These are phyloP conservation scores for Fraxinus sp. DNA, from an alignment of 305 asterid species.

Conservation along the genomic window DNA sequence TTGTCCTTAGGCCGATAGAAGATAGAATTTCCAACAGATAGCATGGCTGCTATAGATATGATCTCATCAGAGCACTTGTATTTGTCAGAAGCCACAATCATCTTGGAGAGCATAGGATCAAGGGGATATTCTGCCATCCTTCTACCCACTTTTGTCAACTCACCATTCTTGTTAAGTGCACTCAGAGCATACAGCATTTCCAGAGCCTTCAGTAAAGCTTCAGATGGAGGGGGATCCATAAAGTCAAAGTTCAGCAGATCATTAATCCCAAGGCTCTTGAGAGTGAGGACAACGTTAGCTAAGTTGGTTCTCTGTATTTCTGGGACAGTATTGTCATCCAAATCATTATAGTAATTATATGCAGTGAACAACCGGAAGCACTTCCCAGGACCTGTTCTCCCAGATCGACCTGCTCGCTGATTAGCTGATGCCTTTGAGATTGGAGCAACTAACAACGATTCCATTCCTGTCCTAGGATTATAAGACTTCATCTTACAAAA, in stretches of 20 bases:
- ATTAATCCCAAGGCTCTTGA: conserved; percentile 92
- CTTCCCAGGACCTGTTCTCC: conserved; percentile 92
- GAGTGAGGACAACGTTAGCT: conserved; percentile 81
- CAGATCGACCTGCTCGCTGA: conserved; percentile 98
- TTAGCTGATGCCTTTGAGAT: conserved; percentile 93
- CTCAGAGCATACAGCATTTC: conserved; percentile 57
- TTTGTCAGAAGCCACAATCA: conserved; percentile 90
- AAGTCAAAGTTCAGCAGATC: conserved; percentile 84
- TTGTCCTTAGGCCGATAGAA: conserved; percentile 94
- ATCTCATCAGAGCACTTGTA: conserved; percentile 83
- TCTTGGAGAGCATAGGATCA: conserved; percentile 92
- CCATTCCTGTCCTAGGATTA: conserved; percentile 91
- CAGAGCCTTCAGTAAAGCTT: conserved; percentile 64
- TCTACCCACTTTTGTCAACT: conserved; percentile 80
- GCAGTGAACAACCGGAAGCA: conserved; percentile 85
- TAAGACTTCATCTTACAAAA: conserved; percentile 86
- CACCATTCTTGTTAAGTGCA: conserved; percentile 66
- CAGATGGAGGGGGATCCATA: conserved; percentile 70
- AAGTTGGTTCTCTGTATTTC: conserved; percentile 94
- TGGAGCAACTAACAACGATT: conserved; percentile 70
- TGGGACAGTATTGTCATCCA: conserved; percentile 90
- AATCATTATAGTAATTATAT: conserved; percentile 62
- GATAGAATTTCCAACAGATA: conserved; percentile 89
- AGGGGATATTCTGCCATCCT: conserved; percentile 97
- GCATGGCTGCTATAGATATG: conserved; percentile 90